phyloP scores from a whole-genome alignment of 2,329 filamentous ascomycete genomes.

The Emericellopsis atlantica region DNA sequence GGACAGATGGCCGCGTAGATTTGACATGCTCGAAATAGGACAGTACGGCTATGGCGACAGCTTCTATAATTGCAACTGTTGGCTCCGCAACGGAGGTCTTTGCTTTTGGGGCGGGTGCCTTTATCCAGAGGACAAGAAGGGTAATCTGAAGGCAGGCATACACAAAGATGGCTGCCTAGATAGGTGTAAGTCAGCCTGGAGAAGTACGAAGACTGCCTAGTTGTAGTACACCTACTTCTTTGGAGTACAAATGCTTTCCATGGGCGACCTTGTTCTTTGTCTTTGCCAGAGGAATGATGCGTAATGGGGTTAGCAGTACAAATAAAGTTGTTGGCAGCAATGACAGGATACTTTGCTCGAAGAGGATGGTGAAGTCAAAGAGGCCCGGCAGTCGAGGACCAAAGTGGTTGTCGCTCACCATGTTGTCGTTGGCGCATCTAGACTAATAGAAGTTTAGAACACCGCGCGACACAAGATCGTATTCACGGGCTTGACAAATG shows the following conservation, averaged over 20 bases:
- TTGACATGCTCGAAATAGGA: constrained; percentile 20
- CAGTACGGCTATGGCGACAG: constrained; percentile 11
- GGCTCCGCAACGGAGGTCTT: constrained; percentile 15
- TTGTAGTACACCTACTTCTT: background rate
- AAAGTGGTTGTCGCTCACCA: constrained; percentile 8
- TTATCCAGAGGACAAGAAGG: constrained; percentile 13
- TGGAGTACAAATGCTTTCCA: constrained; percentile 10
- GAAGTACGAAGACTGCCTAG: background rate
- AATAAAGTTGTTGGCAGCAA: constrained; percentile 12
- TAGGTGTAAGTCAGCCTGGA: background rate
- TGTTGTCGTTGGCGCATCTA: background rate
- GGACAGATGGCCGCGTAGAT: constrained; percentile 16
- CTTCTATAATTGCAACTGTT: constrained; percentile 12
- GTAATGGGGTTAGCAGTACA: constrained; percentile 8
- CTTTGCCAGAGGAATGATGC: constrained; percentile 7
- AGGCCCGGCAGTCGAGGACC: constrained; percentile 10
- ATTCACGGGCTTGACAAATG: too few species aligned
- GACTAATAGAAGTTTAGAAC: too few species aligned
- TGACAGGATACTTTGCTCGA: constrained; percentile 17
- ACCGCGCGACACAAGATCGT: too few species aligned
- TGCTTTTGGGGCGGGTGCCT: constrained; percentile 8
- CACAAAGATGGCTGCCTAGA: constrained; percentile 4
- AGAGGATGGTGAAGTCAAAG: constrained; percentile 17
- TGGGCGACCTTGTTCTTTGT: constrained; percentile 4
- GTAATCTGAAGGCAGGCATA: constrained; percentile 10